These are phyloP conservation scores for Solanum lycopersicoides DNA, from an alignment of 257 asterid species.

Conservation along the genomic window DNA sequence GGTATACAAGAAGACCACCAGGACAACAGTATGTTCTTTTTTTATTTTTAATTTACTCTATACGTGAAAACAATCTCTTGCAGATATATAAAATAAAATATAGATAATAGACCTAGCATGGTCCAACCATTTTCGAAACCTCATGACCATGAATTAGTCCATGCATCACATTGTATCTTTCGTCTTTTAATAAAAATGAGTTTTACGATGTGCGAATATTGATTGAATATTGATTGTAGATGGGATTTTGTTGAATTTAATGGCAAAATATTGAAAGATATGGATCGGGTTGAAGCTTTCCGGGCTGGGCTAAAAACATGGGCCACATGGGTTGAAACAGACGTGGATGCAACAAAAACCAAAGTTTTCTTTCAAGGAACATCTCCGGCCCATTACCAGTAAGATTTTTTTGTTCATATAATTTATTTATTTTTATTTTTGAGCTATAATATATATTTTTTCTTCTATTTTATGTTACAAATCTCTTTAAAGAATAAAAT, in stretches of 20 bases:
- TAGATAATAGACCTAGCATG: background rate
- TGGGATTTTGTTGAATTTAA: conserved; percentile 42
- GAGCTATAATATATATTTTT: background rate
- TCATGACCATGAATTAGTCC: background rate
- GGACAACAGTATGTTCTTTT: conserved; percentile 17
- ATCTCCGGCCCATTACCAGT: conserved; percentile 56
- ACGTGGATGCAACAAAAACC: conserved; percentile 30
- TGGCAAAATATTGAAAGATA: conserved; percentile 41
- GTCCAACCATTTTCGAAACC: rapidly evolving
- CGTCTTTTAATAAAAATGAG: background rate
- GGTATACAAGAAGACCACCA: conserved; percentile 26
- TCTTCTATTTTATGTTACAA: background rate
- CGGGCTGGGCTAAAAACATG: conserved; percentile 36
- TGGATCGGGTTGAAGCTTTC: conserved; percentile 59
- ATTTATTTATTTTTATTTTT: background rate
- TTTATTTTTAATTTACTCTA: background rate
- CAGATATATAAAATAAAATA: background rate
- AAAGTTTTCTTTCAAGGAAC: conserved; percentile 58
- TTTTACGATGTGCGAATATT: background rate
- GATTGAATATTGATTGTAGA: conserved; percentile 11
- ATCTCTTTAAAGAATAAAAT: background rate
- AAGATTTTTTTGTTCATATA: conserved; percentile 1
- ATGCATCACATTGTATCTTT: background rate
- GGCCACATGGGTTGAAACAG: conserved; percentile 44
- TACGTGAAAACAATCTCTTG: background rate